These are phyloP conservation scores for Pseudogymnoascus sp. DNA, from an alignment of 2,329 filamentous ascomycete genomes.

Conservation along the genomic window DNA sequence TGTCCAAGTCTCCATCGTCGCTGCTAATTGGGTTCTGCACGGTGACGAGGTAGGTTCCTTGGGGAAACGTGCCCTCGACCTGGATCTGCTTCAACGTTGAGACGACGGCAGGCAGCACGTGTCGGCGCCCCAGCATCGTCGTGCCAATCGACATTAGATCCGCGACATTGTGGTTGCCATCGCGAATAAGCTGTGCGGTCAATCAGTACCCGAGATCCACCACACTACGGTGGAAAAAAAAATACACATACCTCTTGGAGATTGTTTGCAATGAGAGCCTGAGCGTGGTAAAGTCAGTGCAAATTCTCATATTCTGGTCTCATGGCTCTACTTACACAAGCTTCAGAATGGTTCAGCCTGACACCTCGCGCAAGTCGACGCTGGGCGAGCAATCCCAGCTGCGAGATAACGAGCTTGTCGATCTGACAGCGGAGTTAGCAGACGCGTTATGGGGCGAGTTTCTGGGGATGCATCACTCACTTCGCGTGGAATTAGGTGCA, in stretches of 20 bases:
- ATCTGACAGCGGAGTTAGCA: slow-evolving; percentile 49
- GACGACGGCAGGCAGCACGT: slow-evolving; percentile 78
- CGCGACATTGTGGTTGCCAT: slow-evolving; percentile 86
- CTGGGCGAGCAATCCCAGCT: slow-evolving; percentile 82
- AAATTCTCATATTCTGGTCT: not conserved
- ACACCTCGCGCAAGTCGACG: slow-evolving; percentile 80
- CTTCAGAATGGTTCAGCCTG: slow-evolving; percentile 83
- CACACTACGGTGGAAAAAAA: slow-evolving; percentile 8
- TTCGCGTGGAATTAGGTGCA: slow-evolving; percentile 45
- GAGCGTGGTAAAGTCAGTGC: not conserved
- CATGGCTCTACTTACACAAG: slow-evolving; percentile 49
- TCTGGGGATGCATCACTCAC: slow-evolving; percentile 27
- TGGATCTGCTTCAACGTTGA: slow-evolving; percentile 75
- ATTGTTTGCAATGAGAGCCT: slow-evolving; percentile 79
- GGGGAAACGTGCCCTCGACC: slow-evolving; percentile 88
- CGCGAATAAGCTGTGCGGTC: slow-evolving; percentile 68
- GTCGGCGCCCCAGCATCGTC: slow-evolving; percentile 86
- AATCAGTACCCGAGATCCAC: slow-evolving; percentile 9
- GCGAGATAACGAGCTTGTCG: slow-evolving; percentile 91
- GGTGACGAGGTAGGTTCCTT: slow-evolving; percentile 88
- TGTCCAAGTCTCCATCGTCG: slow-evolving; percentile 79
- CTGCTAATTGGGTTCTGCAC: slow-evolving; percentile 83
- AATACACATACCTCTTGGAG: slow-evolving; percentile 63
- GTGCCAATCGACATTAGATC: slow-evolving; percentile 89
- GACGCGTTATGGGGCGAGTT: not conserved